A percentile compares a stretch with the other conserved stretches of the same genome.
phyloP scores from a whole-genome alignment of 2,329 filamentous ascomycete genomes.

The Coniella lustricola region DNA sequence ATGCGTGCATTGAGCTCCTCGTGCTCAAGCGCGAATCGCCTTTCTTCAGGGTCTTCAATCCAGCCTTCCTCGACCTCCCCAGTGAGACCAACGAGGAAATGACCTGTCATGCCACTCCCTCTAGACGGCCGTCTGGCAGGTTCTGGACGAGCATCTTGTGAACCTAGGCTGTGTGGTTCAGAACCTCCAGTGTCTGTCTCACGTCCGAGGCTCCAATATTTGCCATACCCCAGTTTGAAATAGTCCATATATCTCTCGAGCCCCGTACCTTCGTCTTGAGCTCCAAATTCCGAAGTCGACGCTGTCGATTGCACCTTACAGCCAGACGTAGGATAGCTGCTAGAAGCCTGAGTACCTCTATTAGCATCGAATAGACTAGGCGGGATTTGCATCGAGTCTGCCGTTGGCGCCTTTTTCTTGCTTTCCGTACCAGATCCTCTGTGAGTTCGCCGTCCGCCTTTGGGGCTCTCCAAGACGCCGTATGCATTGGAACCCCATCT shows the following conservation, averaged over 20 bases:
- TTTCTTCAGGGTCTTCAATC: slow-evolving; percentile 24
- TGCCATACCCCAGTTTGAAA: slow-evolving; percentile 60
- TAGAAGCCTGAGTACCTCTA: neutral
- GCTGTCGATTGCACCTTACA: slow-evolving; percentile 1
- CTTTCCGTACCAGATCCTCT: slow-evolving; percentile 23
- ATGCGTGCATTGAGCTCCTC: slow-evolving; percentile 45
- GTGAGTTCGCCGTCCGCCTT: slow-evolving; percentile 50
- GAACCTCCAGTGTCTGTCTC: slow-evolving; percentile 1
- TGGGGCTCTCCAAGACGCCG: slow-evolving; percentile 73
- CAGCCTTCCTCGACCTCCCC: slow-evolving; percentile 51
- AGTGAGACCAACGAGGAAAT: slow-evolving; percentile 62
- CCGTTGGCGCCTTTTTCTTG: slow-evolving; percentile 22
- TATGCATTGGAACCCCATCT: slow-evolving; percentile 78
- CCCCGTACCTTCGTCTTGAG: slow-evolving; percentile 28
- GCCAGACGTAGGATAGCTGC: neutral
- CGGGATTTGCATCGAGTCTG: slow-evolving; percentile 10
- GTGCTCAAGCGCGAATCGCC: slow-evolving; percentile 21
- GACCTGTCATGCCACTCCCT: slow-evolving; percentile 27
- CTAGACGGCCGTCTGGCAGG: slow-evolving; percentile 5
- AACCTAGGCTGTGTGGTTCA: slow-evolving; percentile 8
- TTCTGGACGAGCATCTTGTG: slow-evolving; percentile 1
- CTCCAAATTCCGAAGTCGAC: neutral
- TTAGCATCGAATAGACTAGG: slow-evolving; percentile 13
- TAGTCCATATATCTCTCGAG: slow-evolving; percentile 55
- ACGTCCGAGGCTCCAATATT: slow-evolving; percentile 49